A percentile compares a stretch with the other conserved stretches of the same genome.
phyloP scores from a whole-genome alignment of 805 yeast species.

The Metschnikowia reukaufii region DNA sequence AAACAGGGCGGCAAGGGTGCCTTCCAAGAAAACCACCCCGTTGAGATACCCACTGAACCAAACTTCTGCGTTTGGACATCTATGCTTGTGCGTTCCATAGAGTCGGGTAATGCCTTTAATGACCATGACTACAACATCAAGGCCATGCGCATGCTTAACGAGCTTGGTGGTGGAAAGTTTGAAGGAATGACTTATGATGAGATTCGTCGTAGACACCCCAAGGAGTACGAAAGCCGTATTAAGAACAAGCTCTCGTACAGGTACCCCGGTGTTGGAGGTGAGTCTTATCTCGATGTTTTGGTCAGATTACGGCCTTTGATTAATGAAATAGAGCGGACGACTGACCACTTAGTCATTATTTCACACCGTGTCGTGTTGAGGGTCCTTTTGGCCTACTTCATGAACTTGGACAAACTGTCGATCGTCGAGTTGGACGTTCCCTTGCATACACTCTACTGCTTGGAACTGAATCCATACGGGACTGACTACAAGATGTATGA shows the following conservation, averaged over 20 bases:
- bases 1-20: constrained; percentile 22
- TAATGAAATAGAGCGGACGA: constrained; percentile 88
- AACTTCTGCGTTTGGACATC: constrained; percentile 91
- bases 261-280: constrained; percentile 98
- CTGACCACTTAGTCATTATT: constrained; percentile 78
- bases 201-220: constrained; percentile 68
- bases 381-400: constrained; percentile 81
- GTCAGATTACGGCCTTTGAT: constrained; percentile 86
- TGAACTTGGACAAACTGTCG: constrained; percentile 75
- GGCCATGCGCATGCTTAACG: constrained; percentile 91
- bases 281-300: constrained; percentile 90
- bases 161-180: constrained; percentile 87
- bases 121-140: constrained; percentile 74
- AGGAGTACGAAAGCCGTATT: constrained; percentile 75
- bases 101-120: constrained; percentile 75
- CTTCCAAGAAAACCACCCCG: constrained; percentile 18
- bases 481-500: constrained; percentile 91
- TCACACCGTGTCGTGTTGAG: constrained; percentile 92
- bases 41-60: constrained; percentile 54
- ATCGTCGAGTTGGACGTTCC: constrained; percentile 93
- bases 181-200: constrained; percentile 93
- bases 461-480: constrained; percentile 94
- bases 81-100: constrained; percentile 74
- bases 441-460: constrained; percentile 81
- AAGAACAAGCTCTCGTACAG: constrained; percentile 79